Evolutionary conservation across 257 asterid species (phyloP).

Genomic region (Solanum gracilifrons): DNA sequence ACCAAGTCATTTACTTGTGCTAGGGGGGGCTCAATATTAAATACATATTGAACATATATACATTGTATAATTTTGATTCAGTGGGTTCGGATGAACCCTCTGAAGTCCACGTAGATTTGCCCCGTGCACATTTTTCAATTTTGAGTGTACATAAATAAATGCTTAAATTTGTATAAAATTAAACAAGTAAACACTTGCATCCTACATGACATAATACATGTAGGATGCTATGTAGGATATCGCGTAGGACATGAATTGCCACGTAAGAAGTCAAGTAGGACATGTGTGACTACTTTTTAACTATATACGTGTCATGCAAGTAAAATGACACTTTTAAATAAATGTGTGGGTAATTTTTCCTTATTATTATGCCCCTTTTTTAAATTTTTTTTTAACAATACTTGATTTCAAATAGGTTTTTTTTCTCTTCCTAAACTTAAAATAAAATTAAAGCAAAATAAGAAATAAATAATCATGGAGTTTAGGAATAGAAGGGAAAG

Average conservation of each 20-base stretch:
- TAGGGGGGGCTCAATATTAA: too few species aligned
- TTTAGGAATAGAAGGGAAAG: neutral
- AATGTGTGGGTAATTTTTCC: too few species aligned
- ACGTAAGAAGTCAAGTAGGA: too few species aligned
- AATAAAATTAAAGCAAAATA: neutral
- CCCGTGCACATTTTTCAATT: neutral
- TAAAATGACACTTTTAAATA: too few species aligned
- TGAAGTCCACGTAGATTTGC: fast-evolving
- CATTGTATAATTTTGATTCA: too few species aligned
- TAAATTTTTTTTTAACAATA: too few species aligned
- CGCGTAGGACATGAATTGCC: fast-evolving
- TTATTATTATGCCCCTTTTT: neutral
- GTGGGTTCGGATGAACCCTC: neutral
- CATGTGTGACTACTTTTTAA: neutral
- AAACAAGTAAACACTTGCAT: fast-evolving
- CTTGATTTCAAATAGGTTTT: too few species aligned
- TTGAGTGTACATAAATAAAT: neutral
- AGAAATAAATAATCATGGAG: neutral
- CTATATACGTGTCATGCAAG: too few species aligned
- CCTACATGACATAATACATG: too few species aligned
- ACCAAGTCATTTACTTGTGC: neutral
- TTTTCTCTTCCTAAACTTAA: neutral
- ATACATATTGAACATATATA: too few species aligned
- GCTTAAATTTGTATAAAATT: too few species aligned
- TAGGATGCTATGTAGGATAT: too few species aligned